Base-by-base conservation (phyloP, 345 rosid genomes). In the Citrus sp. region DNA sequence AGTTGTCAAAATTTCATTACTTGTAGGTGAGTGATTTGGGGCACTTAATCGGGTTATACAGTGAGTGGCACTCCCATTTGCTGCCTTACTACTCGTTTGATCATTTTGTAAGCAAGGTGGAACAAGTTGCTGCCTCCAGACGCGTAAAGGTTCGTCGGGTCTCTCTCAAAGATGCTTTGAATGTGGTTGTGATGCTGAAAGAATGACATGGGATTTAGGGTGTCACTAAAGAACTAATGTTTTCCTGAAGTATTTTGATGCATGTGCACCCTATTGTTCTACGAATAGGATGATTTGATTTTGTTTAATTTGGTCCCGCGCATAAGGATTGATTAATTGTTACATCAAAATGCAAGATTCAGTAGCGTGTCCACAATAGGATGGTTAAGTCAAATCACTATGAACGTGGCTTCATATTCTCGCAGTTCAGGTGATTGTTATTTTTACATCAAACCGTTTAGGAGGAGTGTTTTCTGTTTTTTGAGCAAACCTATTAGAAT, bases 41-140 rank as follows among this genome's bases (percentile, higher is more conserved):
- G 74, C 86, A 90, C 77, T 79, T 96, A 80, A 89, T 96, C 27
- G 78, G 91, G 56, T 84, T 94, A 62, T 96, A 94, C 82, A 86
- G 87, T 81, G 95, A 96, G 58, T 96, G 98, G 98, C 97, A 96
- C 81, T 85, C 89, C 42, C 94, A 84, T 83, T 73, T 92, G 81
- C 84, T 96, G 71, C 97, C 98, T 60, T 90, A 91, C 84, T 87
- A 90, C 81, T 89, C 97, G 1, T 94, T 94, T 67, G 95, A 92
- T 84, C 97, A 94, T 73, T 96, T 96, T 84, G 88, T 94, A 30
- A 91, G 81, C 62, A 96, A 92, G 80, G 93, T 84, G 4, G 95
- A 96, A 83, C 91, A 90, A 81, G 97, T 90, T 79, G 94, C 97
- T 68, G 80, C 95, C 34, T 55, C 94, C 58, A 94, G 85, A 49